Conservation (phyloP, 164 flowering plant genomes). For the Houttuynia cordata region DNA sequence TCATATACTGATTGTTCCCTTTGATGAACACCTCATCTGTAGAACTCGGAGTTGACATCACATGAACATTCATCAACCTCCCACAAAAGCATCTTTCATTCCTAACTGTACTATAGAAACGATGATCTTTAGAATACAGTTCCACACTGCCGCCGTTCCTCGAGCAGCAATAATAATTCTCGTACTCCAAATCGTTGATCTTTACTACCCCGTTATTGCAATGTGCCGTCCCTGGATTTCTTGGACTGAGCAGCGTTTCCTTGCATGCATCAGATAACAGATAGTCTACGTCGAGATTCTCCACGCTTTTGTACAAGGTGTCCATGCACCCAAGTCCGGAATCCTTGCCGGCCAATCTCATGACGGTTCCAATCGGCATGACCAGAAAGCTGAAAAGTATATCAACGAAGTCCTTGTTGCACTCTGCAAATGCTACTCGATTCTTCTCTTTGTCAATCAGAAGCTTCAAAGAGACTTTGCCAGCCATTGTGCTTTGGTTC, state of each 20-base stretch:
- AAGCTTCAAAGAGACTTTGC: no score
- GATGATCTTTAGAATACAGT: background rate
- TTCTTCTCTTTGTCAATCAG: no score
- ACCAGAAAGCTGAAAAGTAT: conserved; percentile 10
- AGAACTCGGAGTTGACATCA: background rate
- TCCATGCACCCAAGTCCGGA: conserved; percentile 5
- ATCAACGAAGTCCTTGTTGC: conserved; percentile 8
- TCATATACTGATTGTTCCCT: conserved; percentile 1
- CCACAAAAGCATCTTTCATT: background rate
- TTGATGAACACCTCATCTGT: conserved; percentile 2
- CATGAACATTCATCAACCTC: background rate
- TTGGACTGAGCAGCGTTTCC: conserved; percentile 1
- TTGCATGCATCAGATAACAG: background rate
- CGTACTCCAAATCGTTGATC: no score
- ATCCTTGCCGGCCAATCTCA: background rate
- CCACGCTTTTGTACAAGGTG: conserved; percentile 3
- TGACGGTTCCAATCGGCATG: conserved; percentile 1
- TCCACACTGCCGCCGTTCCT: background rate
- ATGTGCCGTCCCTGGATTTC: no score
- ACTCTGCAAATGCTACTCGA: no score
- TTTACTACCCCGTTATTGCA: no score
- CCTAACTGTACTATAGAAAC: background rate
- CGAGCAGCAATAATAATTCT: background rate
- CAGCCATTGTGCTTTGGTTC: no score
- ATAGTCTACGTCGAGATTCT: background rate